Percentiles rank a stretch among this genome's conserved stretches.
These are phyloP conservation scores for Pseudonectria foliicola DNA, from an alignment of 2,329 filamentous ascomycete species.

Conservation along the genomic window DNA sequence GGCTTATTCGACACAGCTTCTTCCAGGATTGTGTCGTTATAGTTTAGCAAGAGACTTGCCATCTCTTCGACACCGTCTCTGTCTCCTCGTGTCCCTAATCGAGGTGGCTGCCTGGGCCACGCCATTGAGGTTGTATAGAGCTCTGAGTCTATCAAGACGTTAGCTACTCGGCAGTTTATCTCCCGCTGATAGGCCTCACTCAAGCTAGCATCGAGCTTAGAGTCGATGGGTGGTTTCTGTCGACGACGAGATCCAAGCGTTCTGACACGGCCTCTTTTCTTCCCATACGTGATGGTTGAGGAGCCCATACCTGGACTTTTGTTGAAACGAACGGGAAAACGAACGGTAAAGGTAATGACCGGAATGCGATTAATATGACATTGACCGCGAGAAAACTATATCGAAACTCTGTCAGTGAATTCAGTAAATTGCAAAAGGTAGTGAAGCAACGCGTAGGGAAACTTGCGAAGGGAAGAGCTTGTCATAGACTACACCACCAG, in stretches of 20 bases:
- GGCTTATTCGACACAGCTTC: neutral
- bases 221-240: conserved; percentile 13
- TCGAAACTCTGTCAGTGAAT: neutral
- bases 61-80: conserved; percentile 18
- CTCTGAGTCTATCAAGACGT: no score
- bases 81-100: conserved; percentile 5
- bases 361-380: conserved; percentile 2
- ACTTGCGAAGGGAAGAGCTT: no score
- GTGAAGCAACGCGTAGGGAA: conserved; percentile 7
- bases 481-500: conserved; percentile 5
- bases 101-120: no score
- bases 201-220: no score
- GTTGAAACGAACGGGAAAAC: no score
- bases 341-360: neutral
- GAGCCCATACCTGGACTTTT: conserved; percentile 18
- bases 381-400: no score
- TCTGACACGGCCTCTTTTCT: conserved; percentile 23
- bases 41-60: conserved; percentile 24
- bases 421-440: conserved; percentile 3
- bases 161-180: no score
- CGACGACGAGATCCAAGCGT: conserved; percentile 20
- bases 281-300: conserved; percentile 21
- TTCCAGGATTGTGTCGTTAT: conserved; percentile 10
- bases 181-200: no score
- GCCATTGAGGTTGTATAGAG: no score